Conservation (phyloP, 306 rosid genomes). For the Quercus aquifolioides region DNA sequence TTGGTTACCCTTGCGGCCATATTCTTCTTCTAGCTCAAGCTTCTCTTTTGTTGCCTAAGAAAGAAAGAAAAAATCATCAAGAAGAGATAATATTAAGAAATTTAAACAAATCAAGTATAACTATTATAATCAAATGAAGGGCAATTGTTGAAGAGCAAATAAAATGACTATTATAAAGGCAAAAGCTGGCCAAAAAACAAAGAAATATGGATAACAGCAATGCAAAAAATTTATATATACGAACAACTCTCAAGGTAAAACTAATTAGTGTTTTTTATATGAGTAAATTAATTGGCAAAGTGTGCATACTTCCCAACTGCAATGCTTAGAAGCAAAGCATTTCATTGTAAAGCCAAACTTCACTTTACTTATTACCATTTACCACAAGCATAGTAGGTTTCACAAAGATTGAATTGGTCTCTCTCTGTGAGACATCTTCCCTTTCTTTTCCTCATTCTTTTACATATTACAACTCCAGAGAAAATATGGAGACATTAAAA, state of each 20-base stretch:
- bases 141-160: neutral
- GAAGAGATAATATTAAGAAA: constrained; percentile 7
- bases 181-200: constrained; percentile 4
- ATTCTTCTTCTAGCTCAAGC: constrained; percentile 52
- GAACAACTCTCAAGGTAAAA: neutral
- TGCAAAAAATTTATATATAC: constrained; percentile 5
- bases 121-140: neutral
- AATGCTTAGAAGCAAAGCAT: neutral
- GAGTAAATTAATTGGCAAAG: neutral
- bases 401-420: neutral
- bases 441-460: neutral
- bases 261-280: neutral
- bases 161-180: neutral
- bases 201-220: constrained; percentile 6
- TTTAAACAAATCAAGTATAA: neutral
- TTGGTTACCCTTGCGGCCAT: constrained; percentile 32
- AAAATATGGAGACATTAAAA: neutral
- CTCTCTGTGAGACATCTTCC: neutral
- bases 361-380: neutral
- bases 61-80: constrained; percentile 17
- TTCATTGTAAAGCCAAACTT: neutral
- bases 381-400: neutral
- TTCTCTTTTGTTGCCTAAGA: constrained; percentile 65
- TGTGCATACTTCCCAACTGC: neutral
- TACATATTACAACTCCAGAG: neutral